A percentile compares a stretch with the other conserved stretches of the same genome.
These are phyloP conservation scores for Beauveria scarabaeidicola DNA, from an alignment of 2,329 filamentous ascomycete genomes.

Conservation along the genomic window DNA sequence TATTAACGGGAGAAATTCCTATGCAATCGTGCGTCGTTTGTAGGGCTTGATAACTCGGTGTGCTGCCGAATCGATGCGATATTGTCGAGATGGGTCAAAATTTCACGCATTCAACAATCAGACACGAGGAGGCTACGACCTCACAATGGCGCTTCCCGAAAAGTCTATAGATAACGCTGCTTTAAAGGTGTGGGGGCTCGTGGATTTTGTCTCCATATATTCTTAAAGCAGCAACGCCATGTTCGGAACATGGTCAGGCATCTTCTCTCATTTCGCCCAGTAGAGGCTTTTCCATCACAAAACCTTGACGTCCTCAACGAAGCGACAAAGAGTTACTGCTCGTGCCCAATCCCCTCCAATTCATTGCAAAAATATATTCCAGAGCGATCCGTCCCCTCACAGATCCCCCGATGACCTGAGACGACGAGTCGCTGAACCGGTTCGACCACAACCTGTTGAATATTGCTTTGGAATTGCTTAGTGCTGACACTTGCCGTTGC, in stretches of 20 bases:
- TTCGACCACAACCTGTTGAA: slow-evolving; percentile 32
- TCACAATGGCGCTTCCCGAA: not conserved
- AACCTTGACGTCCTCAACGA: not conserved
- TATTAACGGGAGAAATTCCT: slow-evolving; percentile 5
- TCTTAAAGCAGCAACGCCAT: slow-evolving; percentile 15
- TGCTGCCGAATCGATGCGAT: not conserved
- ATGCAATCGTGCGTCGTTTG: not conserved
- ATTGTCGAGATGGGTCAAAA: not conserved
- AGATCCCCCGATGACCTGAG: slow-evolving; percentile 21
- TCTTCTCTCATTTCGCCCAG: not conserved
- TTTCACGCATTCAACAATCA: not conserved
- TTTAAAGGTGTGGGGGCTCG: not conserved
- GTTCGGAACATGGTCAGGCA: not conserved
- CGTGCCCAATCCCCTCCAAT: not conserved
- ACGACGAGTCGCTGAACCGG: slow-evolving; percentile 32
- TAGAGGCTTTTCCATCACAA: not conserved
- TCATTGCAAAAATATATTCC: not conserved
- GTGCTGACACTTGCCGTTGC: slow-evolving; percentile 28
- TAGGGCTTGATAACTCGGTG: not conserved
- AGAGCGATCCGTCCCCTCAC: not conserved
- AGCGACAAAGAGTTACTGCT: not conserved
- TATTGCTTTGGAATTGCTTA: slow-evolving; percentile 19
- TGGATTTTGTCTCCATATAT: not conserved
- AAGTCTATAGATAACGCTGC: slow-evolving; percentile 1
- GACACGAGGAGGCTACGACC: not conserved